A percentile compares a stretch with the other conserved stretches of the same genome.
These are phyloP conservation scores for Botrytis fabae DNA, from an alignment of 2,329 filamentous ascomycete species.

Conservation along the genomic window DNA sequence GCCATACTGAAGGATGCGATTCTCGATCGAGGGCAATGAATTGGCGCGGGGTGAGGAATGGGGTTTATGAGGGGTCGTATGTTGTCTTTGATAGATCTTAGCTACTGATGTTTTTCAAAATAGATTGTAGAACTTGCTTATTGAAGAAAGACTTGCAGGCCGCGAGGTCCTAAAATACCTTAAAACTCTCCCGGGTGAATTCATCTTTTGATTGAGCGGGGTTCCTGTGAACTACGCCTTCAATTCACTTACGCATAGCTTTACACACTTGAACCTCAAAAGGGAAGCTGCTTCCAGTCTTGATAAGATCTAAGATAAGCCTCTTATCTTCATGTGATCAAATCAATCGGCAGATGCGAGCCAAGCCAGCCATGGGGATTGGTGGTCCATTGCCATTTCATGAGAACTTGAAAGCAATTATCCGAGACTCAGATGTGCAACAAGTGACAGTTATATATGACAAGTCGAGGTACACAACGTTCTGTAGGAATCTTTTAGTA, in stretches of 20 bases:
- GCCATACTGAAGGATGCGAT: neutral
- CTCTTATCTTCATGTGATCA: conserved; percentile 16
- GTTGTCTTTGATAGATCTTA: conserved; percentile 16
- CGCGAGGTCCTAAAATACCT: neutral
- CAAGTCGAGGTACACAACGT: neutral
- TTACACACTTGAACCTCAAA: neutral
- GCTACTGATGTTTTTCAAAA: neutral
- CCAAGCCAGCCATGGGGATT: neutral
- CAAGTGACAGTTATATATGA: conserved; percentile 13
- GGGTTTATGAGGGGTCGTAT: neutral
- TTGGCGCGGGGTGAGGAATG: neutral
- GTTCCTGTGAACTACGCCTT: neutral
- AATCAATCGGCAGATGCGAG: neutral
- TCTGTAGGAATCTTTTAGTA: neutral
- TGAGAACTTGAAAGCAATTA: conserved; percentile 8
- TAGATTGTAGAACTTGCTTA: conserved; percentile 11
- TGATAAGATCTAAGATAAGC: conserved; percentile 17
- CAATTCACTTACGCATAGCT: neutral
- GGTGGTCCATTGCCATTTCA: neutral
- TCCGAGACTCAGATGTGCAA: conserved; percentile 24
- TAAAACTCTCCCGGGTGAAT: neutral
- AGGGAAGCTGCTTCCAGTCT: conserved; percentile 5
- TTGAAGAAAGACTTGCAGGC: neutral
- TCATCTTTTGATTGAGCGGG: conserved; percentile 7
- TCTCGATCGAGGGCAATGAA: neutral